phyloP scores from a whole-genome alignment of 495 filamentous ascomycete genomes.

The Lasiosphaeria ovina region DNA sequence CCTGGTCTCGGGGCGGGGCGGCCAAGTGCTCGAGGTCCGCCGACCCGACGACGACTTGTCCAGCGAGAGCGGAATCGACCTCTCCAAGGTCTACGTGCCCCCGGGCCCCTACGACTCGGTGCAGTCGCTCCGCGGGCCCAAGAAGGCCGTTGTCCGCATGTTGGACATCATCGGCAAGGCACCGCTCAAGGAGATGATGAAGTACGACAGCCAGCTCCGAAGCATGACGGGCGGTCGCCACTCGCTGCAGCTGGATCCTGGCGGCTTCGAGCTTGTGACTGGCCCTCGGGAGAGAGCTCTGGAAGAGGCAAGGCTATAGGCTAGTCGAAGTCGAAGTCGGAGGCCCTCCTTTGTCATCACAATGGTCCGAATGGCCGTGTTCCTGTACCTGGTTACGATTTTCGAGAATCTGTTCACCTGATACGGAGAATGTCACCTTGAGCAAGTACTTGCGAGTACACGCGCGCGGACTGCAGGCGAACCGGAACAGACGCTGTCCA shows the following conservation, averaged over 20 bases:
- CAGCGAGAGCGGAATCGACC: conserved; percentile 51
- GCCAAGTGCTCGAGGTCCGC: conserved; percentile 77
- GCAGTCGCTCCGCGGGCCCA: conserved; percentile 39
- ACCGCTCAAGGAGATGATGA: conserved; percentile 94
- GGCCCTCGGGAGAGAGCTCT: conserved; percentile 48
- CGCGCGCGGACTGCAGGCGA: too few relatives aligned
- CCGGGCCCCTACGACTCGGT: conserved; percentile 74
- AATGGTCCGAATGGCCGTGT: too few relatives aligned
- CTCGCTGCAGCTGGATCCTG: conserved; percentile 87
- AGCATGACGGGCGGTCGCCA: conserved; percentile 87
- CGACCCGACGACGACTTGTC: conserved; percentile 46
- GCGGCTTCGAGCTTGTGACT: conserved; percentile 84
- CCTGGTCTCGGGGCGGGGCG: conserved; percentile 76
- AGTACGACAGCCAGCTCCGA: conserved; percentile 86
- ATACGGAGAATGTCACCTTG: too few relatives aligned
- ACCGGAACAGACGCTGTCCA: too few relatives aligned
- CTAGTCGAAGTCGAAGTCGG: too few relatives aligned
- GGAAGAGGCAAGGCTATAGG: conserved; percentile 9
- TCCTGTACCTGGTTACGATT: too few relatives aligned
- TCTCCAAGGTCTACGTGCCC: conserved; percentile 74
- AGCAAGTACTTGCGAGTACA: too few relatives aligned
- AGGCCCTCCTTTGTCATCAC: too few relatives aligned
- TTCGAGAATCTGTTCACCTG: too few relatives aligned
- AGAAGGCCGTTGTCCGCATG: conserved; percentile 41
- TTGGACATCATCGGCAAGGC: conserved; percentile 73